phyloP scores from a whole-genome alignment of 805 yeast species.

The Lachancea sp. region DNA sequence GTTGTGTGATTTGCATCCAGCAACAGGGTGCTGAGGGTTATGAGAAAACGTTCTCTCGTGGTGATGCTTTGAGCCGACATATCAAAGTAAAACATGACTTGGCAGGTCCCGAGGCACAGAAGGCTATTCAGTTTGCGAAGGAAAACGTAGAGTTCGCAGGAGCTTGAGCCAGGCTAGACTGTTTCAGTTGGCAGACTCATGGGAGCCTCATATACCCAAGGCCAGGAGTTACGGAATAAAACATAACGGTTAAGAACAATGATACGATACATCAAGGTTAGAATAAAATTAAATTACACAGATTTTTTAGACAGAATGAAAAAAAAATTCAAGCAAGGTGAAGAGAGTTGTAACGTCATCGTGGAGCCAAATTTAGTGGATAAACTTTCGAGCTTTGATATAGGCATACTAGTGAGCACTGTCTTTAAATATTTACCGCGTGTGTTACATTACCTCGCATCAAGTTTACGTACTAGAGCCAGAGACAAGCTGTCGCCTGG shows the following conservation, averaged over 20 bases:
- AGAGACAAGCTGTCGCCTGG: too few species aligned
- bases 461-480: too few species aligned
- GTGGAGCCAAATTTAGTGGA: too few species aligned
- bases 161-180: neutral
- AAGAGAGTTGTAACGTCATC: too few species aligned
- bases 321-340: too few species aligned
- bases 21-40: slow-evolving; percentile 37
- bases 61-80: slow-evolving; percentile 92
- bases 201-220: neutral
- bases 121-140: slow-evolving; percentile 68
- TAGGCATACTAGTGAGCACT: too few species aligned
- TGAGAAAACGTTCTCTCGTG: slow-evolving; percentile 81
- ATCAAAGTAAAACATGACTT: slow-evolving; percentile 74
- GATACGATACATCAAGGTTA: slow-evolving; percentile 1
- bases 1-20: slow-evolving; percentile 73
- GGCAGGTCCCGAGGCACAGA: slow-evolving; percentile 52
- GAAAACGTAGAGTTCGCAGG: slow-evolving; percentile 61
- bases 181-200: neutral
- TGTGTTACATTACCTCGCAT: too few species aligned
- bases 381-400: too few species aligned
- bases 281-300: neutral
- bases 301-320: neutral
- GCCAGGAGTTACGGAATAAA: neutral
- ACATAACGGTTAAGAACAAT: slow-evolving; percentile 1
- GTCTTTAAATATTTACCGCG: too few species aligned